Evolutionary conservation across 306 rosid genomes (phyloP).

Genomic region (Prunus persica): Prunus_persica_NCBIv2 NC_034016.1:12389001-12389500

Average conservation of each 20-base stretch:
- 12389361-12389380: constrained; percentile 21
- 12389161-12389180: constrained; percentile 31
- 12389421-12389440: neutral
- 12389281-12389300: constrained; percentile 1
- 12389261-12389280: constrained; percentile 36
- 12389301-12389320: neutral
- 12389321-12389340: neutral
- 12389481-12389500: constrained; percentile 19
- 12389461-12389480: constrained; percentile 8
- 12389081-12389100: constrained; percentile 29
- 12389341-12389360: constrained; percentile 4
- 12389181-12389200: constrained; percentile 35
- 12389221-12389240: constrained; percentile 33
- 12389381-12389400: neutral
- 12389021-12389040: constrained; percentile 58
- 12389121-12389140: constrained; percentile 53
- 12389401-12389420: neutral
- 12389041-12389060: constrained; percentile 42
- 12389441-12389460: constrained; percentile 13
- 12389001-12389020: constrained; percentile 41
- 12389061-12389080: constrained; percentile 21
- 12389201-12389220: constrained; percentile 27
- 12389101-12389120: constrained; percentile 39
- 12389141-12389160: constrained; percentile 40
- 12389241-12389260: constrained; percentile 29